Evolutionary conservation across 345 rosid species (phyloP).

Genomic region (Lenwebbia sp.): DNA sequence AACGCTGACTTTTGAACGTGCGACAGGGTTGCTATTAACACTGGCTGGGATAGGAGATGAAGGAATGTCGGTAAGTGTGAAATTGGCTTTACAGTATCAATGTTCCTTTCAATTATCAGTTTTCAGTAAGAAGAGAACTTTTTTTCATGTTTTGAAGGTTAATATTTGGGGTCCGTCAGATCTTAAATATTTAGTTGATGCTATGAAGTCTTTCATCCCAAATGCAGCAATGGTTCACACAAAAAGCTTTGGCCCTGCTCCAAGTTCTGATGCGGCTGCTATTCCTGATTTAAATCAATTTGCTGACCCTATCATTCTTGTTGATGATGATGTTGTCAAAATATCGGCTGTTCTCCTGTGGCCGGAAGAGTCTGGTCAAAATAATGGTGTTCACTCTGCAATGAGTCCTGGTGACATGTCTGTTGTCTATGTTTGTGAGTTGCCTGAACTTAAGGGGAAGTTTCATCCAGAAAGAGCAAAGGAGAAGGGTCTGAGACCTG

Average conservation of each 20-base stretch:
- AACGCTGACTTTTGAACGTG: neutral
- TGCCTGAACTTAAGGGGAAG: slow-evolving; percentile 76
- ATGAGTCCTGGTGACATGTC: slow-evolving; percentile 68
- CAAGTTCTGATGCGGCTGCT: slow-evolving; percentile 23
- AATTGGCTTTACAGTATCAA: neutral
- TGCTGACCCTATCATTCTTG: slow-evolving; percentile 44
- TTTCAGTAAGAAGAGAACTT: neutral
- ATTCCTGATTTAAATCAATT: slow-evolving; percentile 20
- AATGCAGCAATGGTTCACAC: slow-evolving; percentile 97
- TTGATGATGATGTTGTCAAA: slow-evolving; percentile 73
- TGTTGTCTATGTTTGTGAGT: slow-evolving; percentile 77
- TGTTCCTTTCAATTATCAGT: neutral
- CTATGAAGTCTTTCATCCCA: slow-evolving; percentile 90
- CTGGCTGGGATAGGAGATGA: slow-evolving; percentile 92
- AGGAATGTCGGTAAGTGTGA: slow-evolving; percentile 73
- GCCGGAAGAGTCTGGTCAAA: slow-evolving; percentile 9
- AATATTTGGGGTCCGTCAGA: slow-evolving; percentile 98
- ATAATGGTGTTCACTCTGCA: slow-evolving; percentile 4
- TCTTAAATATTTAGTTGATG: slow-evolving; percentile 75
- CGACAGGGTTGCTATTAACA: slow-evolving; percentile 69
- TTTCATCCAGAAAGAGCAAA: slow-evolving; percentile 74
- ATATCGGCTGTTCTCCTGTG: slow-evolving; percentile 63
- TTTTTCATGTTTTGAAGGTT: slow-evolving; percentile 35
- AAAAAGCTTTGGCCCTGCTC: slow-evolving; percentile 53
- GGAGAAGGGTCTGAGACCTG: slow-evolving; percentile 71